Evolutionary conservation across 306 rosid genomes (phyloP), one percentile per base, ranked within the genome.

Genomic region (Cucurbita maxima): DNA sequence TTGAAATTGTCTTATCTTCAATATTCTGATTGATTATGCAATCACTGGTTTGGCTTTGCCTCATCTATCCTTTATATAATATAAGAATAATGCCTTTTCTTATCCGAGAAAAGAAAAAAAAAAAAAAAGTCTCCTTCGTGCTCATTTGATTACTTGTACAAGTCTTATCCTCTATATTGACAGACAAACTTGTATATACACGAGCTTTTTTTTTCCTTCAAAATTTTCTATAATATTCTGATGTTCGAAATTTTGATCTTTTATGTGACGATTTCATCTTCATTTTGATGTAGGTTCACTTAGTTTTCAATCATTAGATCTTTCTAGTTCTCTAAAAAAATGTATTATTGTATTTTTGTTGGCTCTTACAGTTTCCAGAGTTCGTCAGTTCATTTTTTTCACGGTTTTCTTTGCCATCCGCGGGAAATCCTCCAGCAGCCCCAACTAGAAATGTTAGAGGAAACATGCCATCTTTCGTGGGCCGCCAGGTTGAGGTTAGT

Each of bases 401-500:
- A 6, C 81, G 91, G 61, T 62, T 89, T 79, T 79, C 92, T 41
- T 85, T 87, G 87, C 99, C 92, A 79, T 85, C 96, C 44, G 75
- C 50, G 64, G 88, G 95, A 71, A 87, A 81, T 85, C 87, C 84
- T 10, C 87, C 81, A 25, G 77, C 88, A 76, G 71, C 96, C 61
- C 85, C 96, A 43, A 43, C 83, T 10, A 85, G 96, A 84, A 82
- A 82, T 77, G 82, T 79, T 75, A 77, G 66, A 25, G 86, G 90
- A 76, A 85, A 78, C 70, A 55, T 77, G 74, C 88, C 92, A 73
- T 81, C 91, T 72, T 81, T 79, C 75, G 76, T 89, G 45, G 73
- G 80, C 78, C 97, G 78, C 80, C 97, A 84, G 79, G 79, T 81
- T 71, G 96, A 91, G 99, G 99, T 75, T 80, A 86, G 95, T 76